Evolutionary conservation across 2,329 filamentous ascomycete species (phyloP).

Genomic region (Ascochyta lentis): DNA sequence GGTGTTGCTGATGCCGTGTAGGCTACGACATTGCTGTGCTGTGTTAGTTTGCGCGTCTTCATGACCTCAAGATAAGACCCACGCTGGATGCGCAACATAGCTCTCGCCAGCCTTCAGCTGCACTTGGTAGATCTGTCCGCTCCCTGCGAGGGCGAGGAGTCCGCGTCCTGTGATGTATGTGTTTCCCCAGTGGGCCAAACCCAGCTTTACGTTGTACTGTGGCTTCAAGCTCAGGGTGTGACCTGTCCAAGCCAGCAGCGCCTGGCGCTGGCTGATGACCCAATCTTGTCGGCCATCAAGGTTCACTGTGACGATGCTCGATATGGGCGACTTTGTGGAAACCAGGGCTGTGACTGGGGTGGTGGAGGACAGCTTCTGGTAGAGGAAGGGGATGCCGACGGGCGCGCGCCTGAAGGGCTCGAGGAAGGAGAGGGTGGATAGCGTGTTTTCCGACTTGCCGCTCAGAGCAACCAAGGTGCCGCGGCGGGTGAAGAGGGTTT

Average conservation of each 20-base stretch:
- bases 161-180: slow-evolving; percentile 88
- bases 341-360: slow-evolving; percentile 88
- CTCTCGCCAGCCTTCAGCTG: slow-evolving; percentile 82
- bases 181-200: slow-evolving; percentile 88
- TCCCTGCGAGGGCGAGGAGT: slow-evolving; percentile 81
- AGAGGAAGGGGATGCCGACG: slow-evolving; percentile 91
- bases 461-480: slow-evolving; percentile 90
- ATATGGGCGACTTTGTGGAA: slow-evolving; percentile 83
- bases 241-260: slow-evolving; percentile 95
- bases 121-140: slow-evolving; percentile 88
- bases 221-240: slow-evolving; percentile 81
- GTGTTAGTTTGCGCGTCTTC: slow-evolving; percentile 4
- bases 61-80: not conserved
- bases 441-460: slow-evolving; percentile 87
- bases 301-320: slow-evolving; percentile 85
- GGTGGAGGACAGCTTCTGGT: slow-evolving; percentile 85
- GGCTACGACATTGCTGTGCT: slow-evolving; percentile 78
- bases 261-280: slow-evolving; percentile 87
- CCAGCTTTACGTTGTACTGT: slow-evolving; percentile 75
- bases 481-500: slow-evolving; percentile 88
- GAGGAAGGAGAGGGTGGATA: slow-evolving; percentile 87
- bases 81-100: slow-evolving; percentile 82
- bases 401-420: slow-evolving; percentile 80
- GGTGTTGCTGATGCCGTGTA: slow-evolving; percentile 78
- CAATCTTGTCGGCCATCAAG: slow-evolving; percentile 95